Evolutionary conservation across 2,329 filamentous ascomycete species (phyloP), one percentile per base, ranked within the genome.

Genomic region (Monosporascus cannonballus): DNA sequence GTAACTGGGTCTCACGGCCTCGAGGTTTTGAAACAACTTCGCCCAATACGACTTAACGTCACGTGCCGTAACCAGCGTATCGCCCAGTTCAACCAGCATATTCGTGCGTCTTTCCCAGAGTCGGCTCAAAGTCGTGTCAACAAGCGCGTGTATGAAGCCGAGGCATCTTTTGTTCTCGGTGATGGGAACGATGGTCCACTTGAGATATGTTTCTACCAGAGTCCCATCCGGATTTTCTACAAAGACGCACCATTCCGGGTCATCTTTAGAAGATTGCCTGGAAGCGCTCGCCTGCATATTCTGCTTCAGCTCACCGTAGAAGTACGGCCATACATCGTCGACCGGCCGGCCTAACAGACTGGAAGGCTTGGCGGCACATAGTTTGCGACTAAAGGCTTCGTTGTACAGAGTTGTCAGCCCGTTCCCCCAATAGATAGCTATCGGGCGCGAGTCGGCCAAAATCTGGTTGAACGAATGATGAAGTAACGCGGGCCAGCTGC

Each of bases 351-450:
- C 86, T 67, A 89, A 78, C 11, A 87, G 67, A 2, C 62, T 61
- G 1, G 85, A 85, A 61, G 89, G 85, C 53, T 84, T 84, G 51
- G 83, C 76, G 14, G 84, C 84, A 48, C 83, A 83, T 18, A 87
- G 74, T 52, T 78, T 70, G 53, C 22, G 24, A 15, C 81, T 76
- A 60, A 89, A 89, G 0, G 86, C 84, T 60, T 88, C 85, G 59
- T 90, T 90, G 69, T 90, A 90, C 9, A 90, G 80, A 7, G 79
- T 78, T 17, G 84, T 77, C 42, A 81, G 74, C 14, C 85, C 76
- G 2, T 76, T 71, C 1, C 83, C 83, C 83, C 83, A 86, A 59
- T 85, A 86, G 68, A 84, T 81, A 9, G 80, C 80, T 24, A 78
- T 76, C 4, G 80, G 78, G 18, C 71, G 67, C 5, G 71, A 71